These are phyloP conservation scores for Vicia sativa DNA, from an alignment of 306 rosid species.

Conservation along the genomic window DNA sequence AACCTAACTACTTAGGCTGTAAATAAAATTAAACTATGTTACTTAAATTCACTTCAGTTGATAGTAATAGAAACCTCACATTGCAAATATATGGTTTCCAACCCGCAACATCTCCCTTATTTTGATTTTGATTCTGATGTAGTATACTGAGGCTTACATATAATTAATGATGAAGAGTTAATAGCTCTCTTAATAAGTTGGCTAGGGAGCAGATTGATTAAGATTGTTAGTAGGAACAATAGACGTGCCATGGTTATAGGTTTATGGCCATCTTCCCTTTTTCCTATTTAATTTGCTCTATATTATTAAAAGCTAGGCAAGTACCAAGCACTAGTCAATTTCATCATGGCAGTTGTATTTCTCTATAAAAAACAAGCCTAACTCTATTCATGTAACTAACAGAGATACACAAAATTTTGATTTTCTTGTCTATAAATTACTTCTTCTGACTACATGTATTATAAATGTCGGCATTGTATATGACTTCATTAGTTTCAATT, in stretches of 20 bases:
- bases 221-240: slow-evolving; percentile 9
- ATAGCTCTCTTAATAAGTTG: slow-evolving; percentile 38
- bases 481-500: slow-evolving; percentile 7
- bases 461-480: slow-evolving; percentile 29
- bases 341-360: slow-evolving; percentile 32
- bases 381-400: slow-evolving; percentile 4
- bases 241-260: slow-evolving; percentile 23
- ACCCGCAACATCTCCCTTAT: too few relatives aligned
- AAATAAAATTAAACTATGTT: too few relatives aligned
- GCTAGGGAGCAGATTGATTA: slow-evolving; percentile 39
- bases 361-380: not conserved
- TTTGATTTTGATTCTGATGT: too few relatives aligned
- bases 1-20: too few relatives aligned
- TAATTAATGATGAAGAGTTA: slow-evolving; percentile 26
- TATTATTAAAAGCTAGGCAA: slow-evolving; percentile 44
- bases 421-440: not conserved
- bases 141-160: not conserved
- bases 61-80: too few relatives aligned
- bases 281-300: slow-evolving; percentile 31
- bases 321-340: slow-evolving; percentile 40
- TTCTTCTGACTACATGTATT: not conserved
- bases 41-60: too few relatives aligned
- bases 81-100: too few relatives aligned
- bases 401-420: not conserved
- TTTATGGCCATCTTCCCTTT: slow-evolving; percentile 17